Evolutionary conservation across 2,329 filamentous ascomycete genomes (phyloP).

Genomic region (Chrysoporthe deuterocubensis): DNA sequence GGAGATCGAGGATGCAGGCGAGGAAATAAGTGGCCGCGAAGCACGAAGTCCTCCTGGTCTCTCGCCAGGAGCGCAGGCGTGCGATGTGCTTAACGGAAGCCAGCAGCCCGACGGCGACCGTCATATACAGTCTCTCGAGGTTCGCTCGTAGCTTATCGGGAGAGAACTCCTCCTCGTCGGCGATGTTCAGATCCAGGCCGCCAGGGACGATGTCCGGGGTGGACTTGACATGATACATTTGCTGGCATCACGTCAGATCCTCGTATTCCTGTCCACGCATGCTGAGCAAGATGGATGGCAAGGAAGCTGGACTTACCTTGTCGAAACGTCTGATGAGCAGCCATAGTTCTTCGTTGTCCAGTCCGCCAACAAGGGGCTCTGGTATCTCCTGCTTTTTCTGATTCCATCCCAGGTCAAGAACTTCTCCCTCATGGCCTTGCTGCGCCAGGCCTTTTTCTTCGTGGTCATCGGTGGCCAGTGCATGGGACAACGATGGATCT

Average conservation of each 20-base stretch:
- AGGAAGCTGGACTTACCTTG: slow-evolving; percentile 52
- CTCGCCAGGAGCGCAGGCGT: slow-evolving; percentile 78
- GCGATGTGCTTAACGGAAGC: slow-evolving; percentile 74
- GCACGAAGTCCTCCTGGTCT: slow-evolving; percentile 66
- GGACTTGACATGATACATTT: slow-evolving; percentile 70
- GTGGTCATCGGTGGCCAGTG: slow-evolving; percentile 47
- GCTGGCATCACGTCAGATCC: slow-evolving; percentile 40
- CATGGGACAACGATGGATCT: slow-evolving; percentile 46
- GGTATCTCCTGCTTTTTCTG: slow-evolving; percentile 59
- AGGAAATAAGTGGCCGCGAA: slow-evolving; percentile 61
- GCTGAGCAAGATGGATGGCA: slow-evolving; percentile 11
- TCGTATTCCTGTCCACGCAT: not conserved
- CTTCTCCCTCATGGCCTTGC: slow-evolving; percentile 56
- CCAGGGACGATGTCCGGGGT: slow-evolving; percentile 63
- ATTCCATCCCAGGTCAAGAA: slow-evolving; percentile 73
- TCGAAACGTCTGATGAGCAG: slow-evolving; percentile 73
- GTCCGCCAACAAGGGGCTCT: slow-evolving; percentile 65
- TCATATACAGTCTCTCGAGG: slow-evolving; percentile 81
- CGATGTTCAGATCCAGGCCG: slow-evolving; percentile 77
- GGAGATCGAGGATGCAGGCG: slow-evolving; percentile 75
- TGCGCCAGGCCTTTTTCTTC: slow-evolving; percentile 52
- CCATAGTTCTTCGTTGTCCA: slow-evolving; percentile 76
- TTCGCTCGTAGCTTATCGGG: slow-evolving; percentile 81
- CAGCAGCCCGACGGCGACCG: slow-evolving; percentile 70
- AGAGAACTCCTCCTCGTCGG: slow-evolving; percentile 82